A percentile compares a stretch with the other conserved stretches of the same genome.
Conservation (phyloP, 2,329 filamentous ascomycete genomes). For the Aspergillus costaricaensis region DNA sequence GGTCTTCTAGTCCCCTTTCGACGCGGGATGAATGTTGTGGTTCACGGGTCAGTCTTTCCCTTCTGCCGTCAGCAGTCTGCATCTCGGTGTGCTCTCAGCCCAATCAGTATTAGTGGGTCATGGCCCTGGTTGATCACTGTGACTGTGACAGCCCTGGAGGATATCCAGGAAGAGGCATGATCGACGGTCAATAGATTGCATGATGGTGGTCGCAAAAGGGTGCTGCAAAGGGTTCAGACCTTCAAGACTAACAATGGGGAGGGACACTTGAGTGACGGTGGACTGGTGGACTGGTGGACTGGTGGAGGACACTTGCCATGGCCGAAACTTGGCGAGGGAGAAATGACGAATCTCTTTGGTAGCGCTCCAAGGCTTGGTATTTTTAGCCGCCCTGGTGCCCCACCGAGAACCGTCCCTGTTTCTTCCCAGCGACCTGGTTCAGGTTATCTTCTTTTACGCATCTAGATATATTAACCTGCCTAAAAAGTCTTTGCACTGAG, state of each 20-base stretch:
- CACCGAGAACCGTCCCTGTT: neutral
- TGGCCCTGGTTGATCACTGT: neutral
- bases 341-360: neutral
- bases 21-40: neutral
- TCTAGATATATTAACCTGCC: neutral
- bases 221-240: neutral
- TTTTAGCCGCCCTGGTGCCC: neutral
- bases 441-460: neutral
- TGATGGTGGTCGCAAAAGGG: neutral
- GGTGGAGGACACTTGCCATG: neutral
- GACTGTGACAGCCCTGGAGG: neutral
- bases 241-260: neutral
- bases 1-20: neutral
- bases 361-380: neutral
- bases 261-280: neutral
- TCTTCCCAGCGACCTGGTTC: neutral
- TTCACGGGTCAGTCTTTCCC: neutral
- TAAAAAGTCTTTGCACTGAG: neutral
- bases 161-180: neutral
- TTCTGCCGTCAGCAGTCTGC: slow-evolving; percentile 1
- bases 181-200: neutral
- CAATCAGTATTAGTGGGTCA: neutral
- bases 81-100: neutral
- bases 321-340: neutral
- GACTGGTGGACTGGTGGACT: neutral